Conservation (phyloP, 2,329 filamentous ascomycete genomes). For the Aspergillus persii region DNA sequence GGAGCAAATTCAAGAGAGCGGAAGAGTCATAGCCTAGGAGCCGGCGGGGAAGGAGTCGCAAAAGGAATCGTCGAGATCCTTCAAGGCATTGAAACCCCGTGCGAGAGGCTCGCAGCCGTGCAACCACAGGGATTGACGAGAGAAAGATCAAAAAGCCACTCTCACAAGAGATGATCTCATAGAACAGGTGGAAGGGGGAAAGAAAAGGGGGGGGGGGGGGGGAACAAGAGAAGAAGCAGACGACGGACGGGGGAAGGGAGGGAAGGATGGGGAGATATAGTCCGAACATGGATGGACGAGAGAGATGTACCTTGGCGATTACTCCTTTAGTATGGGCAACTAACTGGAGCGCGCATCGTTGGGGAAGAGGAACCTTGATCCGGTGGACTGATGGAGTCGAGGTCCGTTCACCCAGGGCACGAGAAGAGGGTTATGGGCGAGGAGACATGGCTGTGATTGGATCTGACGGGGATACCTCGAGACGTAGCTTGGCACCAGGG, state of each 20-base stretch:
- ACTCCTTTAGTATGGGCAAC: not conserved
- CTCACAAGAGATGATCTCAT: not conserved
- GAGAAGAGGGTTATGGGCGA: not conserved
- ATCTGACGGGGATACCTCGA: slow-evolving; percentile 11
- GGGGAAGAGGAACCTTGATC: not conserved
- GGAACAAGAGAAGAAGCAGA: slow-evolving; percentile 9
- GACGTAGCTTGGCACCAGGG: slow-evolving; percentile 16
- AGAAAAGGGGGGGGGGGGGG: slow-evolving; percentile 10
- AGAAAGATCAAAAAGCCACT: not conserved
- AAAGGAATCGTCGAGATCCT: not conserved
- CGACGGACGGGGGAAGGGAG: slow-evolving; percentile 11
- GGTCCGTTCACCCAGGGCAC: slow-evolving; percentile 18
- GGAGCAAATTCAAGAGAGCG: slow-evolving; percentile 7
- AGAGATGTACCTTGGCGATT: slow-evolving; percentile 4
- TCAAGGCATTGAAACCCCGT: slow-evolving; percentile 17
- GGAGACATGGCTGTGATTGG: slow-evolving; percentile 14
- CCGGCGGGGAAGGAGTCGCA: not conserved
- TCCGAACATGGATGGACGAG: slow-evolving; percentile 3
- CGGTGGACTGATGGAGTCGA: slow-evolving; percentile 9
- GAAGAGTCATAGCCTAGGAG: slow-evolving; percentile 14
- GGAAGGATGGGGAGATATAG: slow-evolving; percentile 24
- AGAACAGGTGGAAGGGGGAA: not conserved
- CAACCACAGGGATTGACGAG: slow-evolving; percentile 12
- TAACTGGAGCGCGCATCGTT: slow-evolving; percentile 1
- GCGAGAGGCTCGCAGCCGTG: slow-evolving; percentile 20